These are phyloP conservation scores for Wickerhamiella pararugosa DNA, from an alignment of 1,139 yeast genomes.

Conservation along the genomic window DNA sequence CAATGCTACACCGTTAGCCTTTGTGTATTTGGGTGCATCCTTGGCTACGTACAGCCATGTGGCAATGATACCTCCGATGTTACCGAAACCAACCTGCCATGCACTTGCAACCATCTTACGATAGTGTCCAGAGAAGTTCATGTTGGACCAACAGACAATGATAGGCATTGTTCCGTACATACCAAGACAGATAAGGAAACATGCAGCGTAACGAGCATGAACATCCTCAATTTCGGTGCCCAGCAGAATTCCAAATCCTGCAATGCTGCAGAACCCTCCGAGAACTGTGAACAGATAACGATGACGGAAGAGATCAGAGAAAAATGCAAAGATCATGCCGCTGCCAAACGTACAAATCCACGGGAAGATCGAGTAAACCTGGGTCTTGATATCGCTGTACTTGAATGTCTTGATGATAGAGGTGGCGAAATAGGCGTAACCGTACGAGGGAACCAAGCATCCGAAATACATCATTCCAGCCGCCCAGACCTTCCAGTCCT, in stretches of 20 bases:
- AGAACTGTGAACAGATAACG: slow-evolving; percentile 33
- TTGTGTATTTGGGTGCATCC: slow-evolving; percentile 23
- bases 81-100: slow-evolving; percentile 30
- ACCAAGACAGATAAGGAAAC: slow-evolving; percentile 30
- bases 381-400: slow-evolving; percentile 30
- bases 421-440: slow-evolving; percentile 34
- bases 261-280: slow-evolving; percentile 24
- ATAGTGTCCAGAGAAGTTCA: slow-evolving; percentile 29
- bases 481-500: slow-evolving; percentile 29
- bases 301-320: slow-evolving; percentile 29
- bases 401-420: slow-evolving; percentile 33
- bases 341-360: slow-evolving; percentile 32
- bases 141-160: slow-evolving; percentile 29
- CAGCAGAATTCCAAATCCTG: slow-evolving; percentile 23
- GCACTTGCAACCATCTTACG: slow-evolving; percentile 31
- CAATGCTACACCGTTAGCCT: slow-evolving; percentile 29
- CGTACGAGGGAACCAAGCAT: slow-evolving; percentile 32
- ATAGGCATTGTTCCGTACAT: slow-evolving; percentile 28
- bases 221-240: slow-evolving; percentile 21
- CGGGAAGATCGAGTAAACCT: slow-evolving; percentile 37
- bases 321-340: slow-evolving; percentile 26
- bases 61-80: slow-evolving; percentile 30
- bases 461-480: slow-evolving; percentile 33
- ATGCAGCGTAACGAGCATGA: slow-evolving; percentile 35
- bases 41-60: slow-evolving; percentile 27